phyloP scores from a whole-genome alignment of 73 alveolate species.

The Paramecium biaurelia region DNA sequence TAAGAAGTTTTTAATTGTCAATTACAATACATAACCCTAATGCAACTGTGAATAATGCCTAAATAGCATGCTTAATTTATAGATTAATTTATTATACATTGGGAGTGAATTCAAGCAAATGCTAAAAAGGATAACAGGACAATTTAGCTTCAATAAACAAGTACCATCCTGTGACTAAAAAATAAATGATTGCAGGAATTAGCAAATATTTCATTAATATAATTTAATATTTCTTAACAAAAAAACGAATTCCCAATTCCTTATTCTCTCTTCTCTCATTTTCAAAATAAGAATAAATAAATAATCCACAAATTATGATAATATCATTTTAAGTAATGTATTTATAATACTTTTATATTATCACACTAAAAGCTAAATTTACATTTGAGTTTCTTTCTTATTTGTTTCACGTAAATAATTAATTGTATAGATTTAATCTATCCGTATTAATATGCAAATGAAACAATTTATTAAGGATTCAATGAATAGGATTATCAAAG shows the following conservation, averaged over 20 bases:
- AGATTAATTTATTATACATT: background rate
- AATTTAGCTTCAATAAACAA: background rate
- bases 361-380: background rate
- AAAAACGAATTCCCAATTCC: background rate
- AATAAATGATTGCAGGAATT: background rate
- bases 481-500: background rate
- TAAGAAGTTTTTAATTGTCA: background rate
- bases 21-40: background rate
- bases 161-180: constrained; percentile 11
- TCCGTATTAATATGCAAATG: background rate
- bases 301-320: background rate
- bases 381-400: background rate
- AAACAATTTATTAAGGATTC: background rate
- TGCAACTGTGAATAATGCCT: background rate
- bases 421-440: background rate
- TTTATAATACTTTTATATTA: background rate
- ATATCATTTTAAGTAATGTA: background rate
- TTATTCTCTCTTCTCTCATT: background rate
- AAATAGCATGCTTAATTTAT: background rate
- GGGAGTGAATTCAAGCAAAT: background rate
- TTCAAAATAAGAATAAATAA: background rate
- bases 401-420: background rate
- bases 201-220: background rate
- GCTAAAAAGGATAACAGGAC: background rate
- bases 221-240: background rate